Conservation (phyloP, 2,329 filamentous ascomycete species). For the Pleurostoma richardsiae region DNA sequence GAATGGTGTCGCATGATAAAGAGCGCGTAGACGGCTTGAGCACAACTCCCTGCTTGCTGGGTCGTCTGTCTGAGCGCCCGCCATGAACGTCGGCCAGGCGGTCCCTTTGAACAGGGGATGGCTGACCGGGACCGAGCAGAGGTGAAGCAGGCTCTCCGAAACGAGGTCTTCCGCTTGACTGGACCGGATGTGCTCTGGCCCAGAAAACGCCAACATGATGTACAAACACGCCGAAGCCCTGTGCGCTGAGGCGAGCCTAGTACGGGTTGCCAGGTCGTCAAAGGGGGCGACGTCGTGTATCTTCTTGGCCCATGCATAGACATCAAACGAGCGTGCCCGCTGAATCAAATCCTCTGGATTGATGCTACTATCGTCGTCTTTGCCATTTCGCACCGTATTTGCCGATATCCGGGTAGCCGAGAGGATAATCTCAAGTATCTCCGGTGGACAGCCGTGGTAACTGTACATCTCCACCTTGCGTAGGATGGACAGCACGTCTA, state of each 20-base stretch:
- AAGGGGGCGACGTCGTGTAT: conserved; percentile 26
- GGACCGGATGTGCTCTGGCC: conserved; percentile 14
- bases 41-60: conserved; percentile 39
- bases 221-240: conserved; percentile 40
- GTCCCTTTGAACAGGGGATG: conserved; percentile 52
- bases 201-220: conserved; percentile 28
- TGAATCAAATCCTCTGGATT: no score
- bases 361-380: conserved; percentile 24
- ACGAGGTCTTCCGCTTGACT: conserved; percentile 28
- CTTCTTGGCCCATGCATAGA: conserved; percentile 32
- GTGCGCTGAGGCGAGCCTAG: conserved; percentile 36
- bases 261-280: conserved; percentile 27
- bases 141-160: conserved; percentile 38
- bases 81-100: conserved; percentile 52
- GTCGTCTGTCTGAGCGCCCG: conserved; percentile 44
- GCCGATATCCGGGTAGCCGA: conserved; percentile 33
- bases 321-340: conserved; percentile 30
- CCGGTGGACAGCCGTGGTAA: conserved; percentile 41
- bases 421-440: conserved; percentile 37
- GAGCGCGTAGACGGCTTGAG: conserved; percentile 30
- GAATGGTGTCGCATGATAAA: conserved; percentile 27
- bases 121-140: conserved; percentile 39
- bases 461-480: conserved; percentile 35
- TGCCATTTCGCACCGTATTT: conserved; percentile 16
- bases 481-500: conserved; percentile 30